Evolutionary conservation across 1,284 basidiomycete species (phyloP), one percentile per base, ranked within the genome.

Genomic region (Ceratobasidium sp.): DNA sequence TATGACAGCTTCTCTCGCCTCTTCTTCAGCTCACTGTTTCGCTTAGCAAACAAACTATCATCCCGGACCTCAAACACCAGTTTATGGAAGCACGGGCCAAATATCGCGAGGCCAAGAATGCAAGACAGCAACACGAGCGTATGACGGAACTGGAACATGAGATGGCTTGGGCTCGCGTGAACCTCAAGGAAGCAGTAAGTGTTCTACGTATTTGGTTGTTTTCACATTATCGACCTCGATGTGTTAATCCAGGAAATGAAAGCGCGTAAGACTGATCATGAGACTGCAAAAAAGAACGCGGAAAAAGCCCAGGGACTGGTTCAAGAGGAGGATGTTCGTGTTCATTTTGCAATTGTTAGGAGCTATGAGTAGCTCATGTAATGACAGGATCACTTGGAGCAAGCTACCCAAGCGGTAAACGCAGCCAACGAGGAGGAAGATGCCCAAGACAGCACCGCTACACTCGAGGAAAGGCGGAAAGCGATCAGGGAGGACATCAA

Each of bases 161-260:
- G 84, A 85, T 95, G 12, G 95, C 95, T 0, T 99, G 97, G 97
- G 90, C 95, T 9, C 94, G 95, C 82, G 96, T 99, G 15, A 88
- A 88, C 2, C 87, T 87, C 15, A 96, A 96, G 83, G 89, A 95
- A 83, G 85, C 87, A 58, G 95, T 88, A 81, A 73, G 87, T 81
- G 78, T 42, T 80, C 18, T 39, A 3, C 46, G 13, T 26, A 7
- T 69, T 61, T 60, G 10, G 39, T 39, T 77, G 28, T 23, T 44
- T 18, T 46, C 61, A 3, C 39, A 23, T 9, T 18, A 49, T 13
- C 68, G 58, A 56, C 2, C 13, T 26, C n/a, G 42, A 15, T 23
- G n/a, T 2, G 20, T 42, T 23, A 23, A 26, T 44, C 18, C 20
- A 77, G 71, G 53, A 78, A 67, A 78, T 77, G 53, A 90, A 91